phyloP scores from a whole-genome alignment of 2,329 filamentous ascomycete species.

The Achaetomium macrosporum region DNA sequence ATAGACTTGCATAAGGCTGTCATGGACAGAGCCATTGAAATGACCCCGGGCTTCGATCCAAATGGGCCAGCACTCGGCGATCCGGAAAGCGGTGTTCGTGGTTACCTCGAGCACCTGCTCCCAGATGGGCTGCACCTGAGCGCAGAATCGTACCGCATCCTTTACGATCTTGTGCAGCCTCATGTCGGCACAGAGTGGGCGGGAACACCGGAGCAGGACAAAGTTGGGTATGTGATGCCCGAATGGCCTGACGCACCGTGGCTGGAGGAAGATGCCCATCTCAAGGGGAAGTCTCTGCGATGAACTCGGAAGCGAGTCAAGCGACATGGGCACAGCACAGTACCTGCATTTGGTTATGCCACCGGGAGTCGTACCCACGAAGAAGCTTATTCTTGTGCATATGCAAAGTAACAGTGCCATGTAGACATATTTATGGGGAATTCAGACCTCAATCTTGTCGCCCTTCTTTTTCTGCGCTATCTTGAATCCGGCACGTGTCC shows the following conservation, averaged over 20 bases:
- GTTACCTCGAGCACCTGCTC: slow-evolving; percentile 47
- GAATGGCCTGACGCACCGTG: slow-evolving; percentile 39
- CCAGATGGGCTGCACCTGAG: slow-evolving; percentile 55
- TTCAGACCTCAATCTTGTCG: too few species aligned
- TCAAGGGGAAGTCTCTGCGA: slow-evolving; percentile 9
- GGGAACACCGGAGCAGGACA: slow-evolving; percentile 32
- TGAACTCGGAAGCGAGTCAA: not conserved
- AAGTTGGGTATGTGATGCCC: slow-evolving; percentile 40
- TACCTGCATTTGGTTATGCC: too few species aligned
- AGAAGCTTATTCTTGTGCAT: too few species aligned
- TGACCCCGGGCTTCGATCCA: slow-evolving; percentile 50
- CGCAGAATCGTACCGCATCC: slow-evolving; percentile 46
- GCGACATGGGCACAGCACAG: not conserved
- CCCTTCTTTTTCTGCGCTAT: too few species aligned
- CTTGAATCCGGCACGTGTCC: too few species aligned
- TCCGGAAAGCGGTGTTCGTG: slow-evolving; percentile 43
- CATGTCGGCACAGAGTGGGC: slow-evolving; percentile 43
- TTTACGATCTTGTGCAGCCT: slow-evolving; percentile 44
- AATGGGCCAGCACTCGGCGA: slow-evolving; percentile 45
- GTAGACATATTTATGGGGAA: too few species aligned
- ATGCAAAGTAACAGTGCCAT: too few species aligned
- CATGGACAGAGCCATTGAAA: slow-evolving; percentile 62
- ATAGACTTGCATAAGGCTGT: slow-evolving; percentile 77
- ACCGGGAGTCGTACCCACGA: too few species aligned
- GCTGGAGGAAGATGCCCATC: slow-evolving; percentile 22